Conservation (phyloP, 306 rosid species). For the Calophaca sinica region DNA sequence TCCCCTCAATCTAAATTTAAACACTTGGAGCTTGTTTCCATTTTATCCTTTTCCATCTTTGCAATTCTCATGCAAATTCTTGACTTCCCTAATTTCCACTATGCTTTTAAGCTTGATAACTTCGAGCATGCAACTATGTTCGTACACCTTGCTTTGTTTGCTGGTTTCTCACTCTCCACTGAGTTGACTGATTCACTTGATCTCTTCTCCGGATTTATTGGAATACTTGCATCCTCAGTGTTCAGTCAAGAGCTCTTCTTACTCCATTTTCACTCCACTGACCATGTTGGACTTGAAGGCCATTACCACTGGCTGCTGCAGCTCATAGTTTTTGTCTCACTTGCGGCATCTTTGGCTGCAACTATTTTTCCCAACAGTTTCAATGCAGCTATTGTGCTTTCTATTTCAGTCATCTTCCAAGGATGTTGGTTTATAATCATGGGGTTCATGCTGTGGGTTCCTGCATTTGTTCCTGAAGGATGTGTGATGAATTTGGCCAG, state of each 20-base stretch:
- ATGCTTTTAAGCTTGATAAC: conserved; percentile 69
- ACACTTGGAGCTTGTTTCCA: conserved; percentile 77
- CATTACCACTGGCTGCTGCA: conserved; percentile 89
- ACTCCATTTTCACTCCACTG: conserved; percentile 90
- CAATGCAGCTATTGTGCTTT: conserved; percentile 76
- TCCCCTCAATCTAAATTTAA: conserved; percentile 58
- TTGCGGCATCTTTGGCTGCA: conserved; percentile 62
- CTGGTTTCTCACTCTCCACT: conserved; percentile 69
- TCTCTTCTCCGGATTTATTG: conserved; percentile 67
- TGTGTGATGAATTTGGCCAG: conserved; percentile 52
- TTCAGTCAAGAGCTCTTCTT: conserved; percentile 87
- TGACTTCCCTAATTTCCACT: conserved; percentile 69
- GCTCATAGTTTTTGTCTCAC: conserved; percentile 73
- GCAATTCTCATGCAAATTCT: conserved; percentile 69
- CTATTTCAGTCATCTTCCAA: conserved; percentile 75
- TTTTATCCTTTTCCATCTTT: conserved; percentile 67
- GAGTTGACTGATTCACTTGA: conserved; percentile 68
- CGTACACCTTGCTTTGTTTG: conserved; percentile 81
- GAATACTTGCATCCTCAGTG: conserved; percentile 73
- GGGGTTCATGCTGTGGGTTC: conserved; percentile 83
- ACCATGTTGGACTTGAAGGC: conserved; percentile 93
- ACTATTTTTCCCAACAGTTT: conserved; percentile 70
- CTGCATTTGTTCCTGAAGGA: conserved; percentile 74
- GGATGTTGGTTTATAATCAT: conserved; percentile 95
- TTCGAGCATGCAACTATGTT: conserved; percentile 95